Conservation (phyloP, 2,329 filamentous ascomycete genomes). For the Exophiala xenobiotica region DNA sequence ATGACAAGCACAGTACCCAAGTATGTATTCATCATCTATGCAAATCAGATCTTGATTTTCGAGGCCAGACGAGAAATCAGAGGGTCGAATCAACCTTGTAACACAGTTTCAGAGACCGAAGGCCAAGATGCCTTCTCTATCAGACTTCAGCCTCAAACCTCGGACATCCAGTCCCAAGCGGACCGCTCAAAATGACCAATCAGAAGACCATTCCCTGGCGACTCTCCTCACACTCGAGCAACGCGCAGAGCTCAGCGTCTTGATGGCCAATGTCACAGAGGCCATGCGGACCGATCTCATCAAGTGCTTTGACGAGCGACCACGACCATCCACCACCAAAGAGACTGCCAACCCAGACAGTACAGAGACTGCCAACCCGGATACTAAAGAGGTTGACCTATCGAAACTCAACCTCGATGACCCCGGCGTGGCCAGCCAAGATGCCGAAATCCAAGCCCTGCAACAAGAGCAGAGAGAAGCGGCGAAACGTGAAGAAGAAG, state of each 20-base stretch:
- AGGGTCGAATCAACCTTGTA: no score
- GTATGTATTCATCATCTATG: no score
- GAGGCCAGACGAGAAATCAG: no score
- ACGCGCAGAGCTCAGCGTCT: slow-evolving; percentile 41
- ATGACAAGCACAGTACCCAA: no score
- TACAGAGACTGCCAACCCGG: slow-evolving; percentile 20
- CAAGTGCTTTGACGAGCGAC: slow-evolving; percentile 36
- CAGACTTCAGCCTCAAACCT: background rate
- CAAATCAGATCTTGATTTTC: no score
- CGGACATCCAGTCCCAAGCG: background rate
- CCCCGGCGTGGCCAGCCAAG: background rate
- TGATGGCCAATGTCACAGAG: slow-evolving; percentile 41
- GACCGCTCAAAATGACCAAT: slow-evolving; percentile 1
- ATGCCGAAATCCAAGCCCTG: background rate
- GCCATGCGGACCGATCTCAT: slow-evolving; percentile 39
- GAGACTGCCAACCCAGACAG: slow-evolving; percentile 20
- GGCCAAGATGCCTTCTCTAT: slow-evolving; percentile 1
- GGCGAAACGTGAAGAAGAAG: slow-evolving; percentile 5
- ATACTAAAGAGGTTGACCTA: slow-evolving; percentile 13
- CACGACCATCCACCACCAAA: slow-evolving; percentile 14
- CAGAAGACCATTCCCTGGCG: slow-evolving; percentile 37
- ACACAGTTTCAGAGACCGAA: background rate
- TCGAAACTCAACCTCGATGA: slow-evolving; percentile 12
- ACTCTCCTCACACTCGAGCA: slow-evolving; percentile 42
- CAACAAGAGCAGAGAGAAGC: slow-evolving; percentile 1